Evolutionary conservation across 345 rosid genomes (phyloP).

Genomic region (Ailanthus altissimus): DNA sequence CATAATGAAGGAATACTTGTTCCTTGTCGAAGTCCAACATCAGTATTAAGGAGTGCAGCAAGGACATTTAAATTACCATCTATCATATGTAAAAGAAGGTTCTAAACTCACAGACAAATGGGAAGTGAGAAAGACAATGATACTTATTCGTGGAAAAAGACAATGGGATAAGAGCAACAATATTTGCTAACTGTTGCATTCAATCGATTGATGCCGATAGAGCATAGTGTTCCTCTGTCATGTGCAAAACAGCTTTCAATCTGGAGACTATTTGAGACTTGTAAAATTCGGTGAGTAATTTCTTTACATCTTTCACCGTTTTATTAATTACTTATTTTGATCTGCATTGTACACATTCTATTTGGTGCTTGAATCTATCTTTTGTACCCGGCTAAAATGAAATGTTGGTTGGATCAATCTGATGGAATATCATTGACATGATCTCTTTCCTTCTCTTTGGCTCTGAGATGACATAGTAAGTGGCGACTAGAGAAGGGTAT

Average conservation of each 20-base stretch:
- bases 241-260: neutral
- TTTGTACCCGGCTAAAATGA: too few relatives aligned
- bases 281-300: neutral
- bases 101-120: neutral
- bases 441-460: too few relatives aligned
- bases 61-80: slow-evolving; percentile 50
- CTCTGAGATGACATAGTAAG: too few relatives aligned
- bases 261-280: neutral
- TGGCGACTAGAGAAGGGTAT: too few relatives aligned
- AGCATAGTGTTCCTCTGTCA: neutral
- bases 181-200: neutral
- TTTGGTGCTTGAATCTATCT: too few relatives aligned
- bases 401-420: too few relatives aligned
- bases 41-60: slow-evolving; percentile 45
- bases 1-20: neutral
- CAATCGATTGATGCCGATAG: too few relatives aligned
- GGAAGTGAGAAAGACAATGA: neutral
- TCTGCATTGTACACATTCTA: neutral
- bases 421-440: too few relatives aligned
- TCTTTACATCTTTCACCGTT: neutral
- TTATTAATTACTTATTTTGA: too few relatives aligned
- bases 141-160: neutral
- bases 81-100: slow-evolving; percentile 42
- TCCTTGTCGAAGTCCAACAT: slow-evolving; percentile 31
- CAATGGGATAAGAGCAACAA: neutral